Evolutionary conservation across 768 basidiomycete genomes (phyloP).

Genomic region (Cantharellus anzutake): DNA sequence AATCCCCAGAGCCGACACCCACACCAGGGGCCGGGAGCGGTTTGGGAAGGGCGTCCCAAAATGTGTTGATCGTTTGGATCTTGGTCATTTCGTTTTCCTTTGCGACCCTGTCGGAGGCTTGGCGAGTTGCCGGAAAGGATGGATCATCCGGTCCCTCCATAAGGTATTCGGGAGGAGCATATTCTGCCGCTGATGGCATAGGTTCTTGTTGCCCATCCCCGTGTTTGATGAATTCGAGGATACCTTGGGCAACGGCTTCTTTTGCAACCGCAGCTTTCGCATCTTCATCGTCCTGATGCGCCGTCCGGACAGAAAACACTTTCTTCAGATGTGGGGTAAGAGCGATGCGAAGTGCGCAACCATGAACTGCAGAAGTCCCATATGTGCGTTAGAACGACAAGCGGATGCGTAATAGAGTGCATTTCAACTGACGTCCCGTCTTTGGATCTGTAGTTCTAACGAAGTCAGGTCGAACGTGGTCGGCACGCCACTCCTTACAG

Average conservation of each 20-base stretch:
- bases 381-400: constrained; percentile 2
- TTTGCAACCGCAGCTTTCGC: constrained; percentile 38
- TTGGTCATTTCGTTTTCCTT: constrained; percentile 6
- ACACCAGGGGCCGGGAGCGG: constrained; percentile 37
- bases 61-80: constrained; percentile 30
- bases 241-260: constrained; percentile 32
- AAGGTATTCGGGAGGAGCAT: constrained; percentile 6
- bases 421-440: background rate
- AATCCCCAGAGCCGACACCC: constrained; percentile 24
- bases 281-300: constrained; percentile 21
- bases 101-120: background rate
- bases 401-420: background rate
- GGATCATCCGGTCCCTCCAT: background rate
- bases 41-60: constrained; percentile 44
- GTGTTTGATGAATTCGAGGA: constrained; percentile 37
- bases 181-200: constrained; percentile 1
- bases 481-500: constrained; percentile 36
- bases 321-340: constrained; percentile 31
- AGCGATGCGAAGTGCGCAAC: constrained; percentile 37
- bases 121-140: background rate
- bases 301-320: constrained; percentile 32
- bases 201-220: constrained; percentile 33
- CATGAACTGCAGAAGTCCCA: constrained; percentile 12
- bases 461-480: constrained; percentile 35
- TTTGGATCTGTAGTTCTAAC: constrained; percentile 26